Evolutionary conservation across 176 grass and related monocot species (phyloP).

Genomic region (Phragmites australis): DNA sequence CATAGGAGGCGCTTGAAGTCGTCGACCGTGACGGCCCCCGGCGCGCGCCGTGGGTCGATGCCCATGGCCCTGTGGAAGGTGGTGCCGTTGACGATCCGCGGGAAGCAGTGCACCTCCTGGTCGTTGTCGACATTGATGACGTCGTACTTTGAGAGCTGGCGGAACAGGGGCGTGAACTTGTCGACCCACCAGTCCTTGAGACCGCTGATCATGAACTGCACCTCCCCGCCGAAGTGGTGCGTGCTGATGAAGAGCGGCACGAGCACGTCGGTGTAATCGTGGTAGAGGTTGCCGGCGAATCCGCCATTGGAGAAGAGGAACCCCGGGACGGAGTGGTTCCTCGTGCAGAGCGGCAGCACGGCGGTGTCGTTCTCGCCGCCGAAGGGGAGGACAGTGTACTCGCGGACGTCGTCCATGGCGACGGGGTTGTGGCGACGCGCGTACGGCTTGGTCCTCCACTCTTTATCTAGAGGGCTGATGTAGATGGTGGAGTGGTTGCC

Average conservation of each 20-base stretch:
- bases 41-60: conserved; percentile 49
- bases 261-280: conserved; percentile 86
- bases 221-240: conserved; percentile 65
- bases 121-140: conserved; percentile 76
- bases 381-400: conserved; percentile 69
- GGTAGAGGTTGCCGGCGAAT: conserved; percentile 89
- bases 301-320: conserved; percentile 87
- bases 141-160: conserved; percentile 66
- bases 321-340: conserved; percentile 62
- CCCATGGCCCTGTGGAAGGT: conserved; percentile 81
- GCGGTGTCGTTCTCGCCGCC: conserved; percentile 8
- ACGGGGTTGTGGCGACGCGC: conserved; percentile 65
- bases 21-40: conserved; percentile 38
- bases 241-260: conserved; percentile 75
- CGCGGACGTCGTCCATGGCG: conserved; percentile 65
- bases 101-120: conserved; percentile 72
- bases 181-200: conserved; percentile 78
- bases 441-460: conserved; percentile 80
- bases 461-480: conserved; percentile 48
- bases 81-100: conserved; percentile 52
- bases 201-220: conserved; percentile 58
- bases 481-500: conserved; percentile 67
- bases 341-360: conserved; percentile 63
- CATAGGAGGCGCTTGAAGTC: conserved; percentile 82
- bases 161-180: conserved; percentile 72